Conservation (phyloP, 2,329 filamentous ascomycete species). For the Phoma sp. region DNA sequence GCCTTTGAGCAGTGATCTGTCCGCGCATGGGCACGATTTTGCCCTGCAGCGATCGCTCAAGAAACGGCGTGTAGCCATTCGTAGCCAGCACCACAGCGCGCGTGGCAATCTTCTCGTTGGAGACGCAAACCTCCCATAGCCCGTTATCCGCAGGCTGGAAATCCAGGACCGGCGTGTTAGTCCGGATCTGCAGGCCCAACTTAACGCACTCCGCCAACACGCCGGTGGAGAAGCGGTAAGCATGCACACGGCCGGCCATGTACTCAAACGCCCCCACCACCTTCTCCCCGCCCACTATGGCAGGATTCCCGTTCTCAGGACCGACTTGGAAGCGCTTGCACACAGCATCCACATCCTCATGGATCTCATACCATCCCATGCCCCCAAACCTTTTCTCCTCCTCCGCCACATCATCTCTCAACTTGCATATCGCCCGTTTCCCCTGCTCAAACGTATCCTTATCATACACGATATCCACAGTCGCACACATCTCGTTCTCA, state of each 20-base stretch:
- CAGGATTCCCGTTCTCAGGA: slow-evolving; percentile 26
- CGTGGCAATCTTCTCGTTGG: slow-evolving; percentile 25
- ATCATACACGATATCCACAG: slow-evolving; percentile 66
- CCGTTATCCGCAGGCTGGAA: slow-evolving; percentile 9
- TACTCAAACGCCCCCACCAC: slow-evolving; percentile 42
- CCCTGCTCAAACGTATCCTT: slow-evolving; percentile 35
- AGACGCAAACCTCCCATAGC: slow-evolving; percentile 27
- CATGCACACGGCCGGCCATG: slow-evolving; percentile 39
- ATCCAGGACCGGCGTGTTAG: slow-evolving; percentile 36
- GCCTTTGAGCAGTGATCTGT: slow-evolving; percentile 48
- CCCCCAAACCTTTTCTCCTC: slow-evolving; percentile 30
- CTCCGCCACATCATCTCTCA: slow-evolving; percentile 29
- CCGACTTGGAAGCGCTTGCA: slow-evolving; percentile 27
- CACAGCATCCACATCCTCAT: slow-evolving; percentile 18
- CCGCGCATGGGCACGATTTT: slow-evolving; percentile 50
- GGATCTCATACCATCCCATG: slow-evolving; percentile 40
- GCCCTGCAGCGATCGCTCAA: slow-evolving; percentile 45
- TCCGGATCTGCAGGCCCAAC: slow-evolving; percentile 35
- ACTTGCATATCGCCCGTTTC: slow-evolving; percentile 29
- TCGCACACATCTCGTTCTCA: slow-evolving; percentile 59
- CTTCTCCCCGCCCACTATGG: slow-evolving; percentile 22
- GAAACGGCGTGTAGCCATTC: slow-evolving; percentile 44
- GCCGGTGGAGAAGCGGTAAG: slow-evolving; percentile 40
- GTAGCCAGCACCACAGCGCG: slow-evolving; percentile 39
- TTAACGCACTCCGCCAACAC: slow-evolving; percentile 34